Base-by-base conservation (phyloP, 2,329 filamentous ascomycete genomes). In the Trichoderma hamatum region DNA sequence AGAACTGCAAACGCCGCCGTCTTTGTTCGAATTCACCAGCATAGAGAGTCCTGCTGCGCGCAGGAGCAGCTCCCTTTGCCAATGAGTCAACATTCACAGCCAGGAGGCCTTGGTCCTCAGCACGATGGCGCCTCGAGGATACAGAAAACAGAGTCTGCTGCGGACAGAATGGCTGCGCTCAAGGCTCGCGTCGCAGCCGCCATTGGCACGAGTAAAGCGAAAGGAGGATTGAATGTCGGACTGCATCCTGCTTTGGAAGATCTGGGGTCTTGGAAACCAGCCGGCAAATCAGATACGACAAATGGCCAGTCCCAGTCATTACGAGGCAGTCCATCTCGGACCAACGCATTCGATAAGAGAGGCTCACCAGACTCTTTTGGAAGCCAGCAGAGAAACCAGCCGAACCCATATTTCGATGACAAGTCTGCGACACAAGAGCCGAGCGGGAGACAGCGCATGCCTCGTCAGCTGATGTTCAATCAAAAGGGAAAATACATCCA, bases 401-500 rank as follows among this genome's bases (percentile, higher is more conserved):
- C 71, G 32, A 97, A 97, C 73, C 94, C 94, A 0, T 97, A 97
- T 78, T 94, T 91, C 72, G 93, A 96, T 75, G 85, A 90, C 9
- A 90, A 82, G 72, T 80, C 89, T 14, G 85, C 87, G n/a, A 82
- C 85, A 5, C 88, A 90, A 84, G 85, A 72, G 82, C 83, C 66
- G 76, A 71, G 84, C 79, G 75, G 77, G 36, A 92, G 90, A 74
- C 84, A 86, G 46, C 87, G 94, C 62, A 86, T 92, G 72, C 87
- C 93, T 13, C 89, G 92, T 70, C 89, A 92, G 72, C 85, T 99
- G 21, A 83, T 93, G 14, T 98, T 99, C 84, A 97, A 97, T 75
- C 90, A 94, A 74, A 96, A 97, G 79, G 96, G 96, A 65, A 98
- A 98, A 85, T 98, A 97, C 76, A 97, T 98, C 70, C 91, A 94